Conservation (phyloP, 306 rosid genomes). For the Citrullus mucosospermus region DNA sequence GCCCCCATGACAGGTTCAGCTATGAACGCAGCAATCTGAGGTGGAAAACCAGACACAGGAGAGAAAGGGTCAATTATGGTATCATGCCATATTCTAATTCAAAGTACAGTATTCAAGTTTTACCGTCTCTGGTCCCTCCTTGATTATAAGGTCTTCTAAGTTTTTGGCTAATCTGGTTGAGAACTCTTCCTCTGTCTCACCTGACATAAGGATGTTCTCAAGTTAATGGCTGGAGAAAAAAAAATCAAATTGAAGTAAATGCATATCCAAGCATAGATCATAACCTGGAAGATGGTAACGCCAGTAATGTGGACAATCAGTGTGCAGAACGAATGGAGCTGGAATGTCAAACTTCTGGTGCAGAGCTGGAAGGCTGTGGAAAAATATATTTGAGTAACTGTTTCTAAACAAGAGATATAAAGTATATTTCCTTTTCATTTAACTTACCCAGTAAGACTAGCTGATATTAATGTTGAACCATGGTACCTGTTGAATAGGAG, state of each 20-base stretch:
- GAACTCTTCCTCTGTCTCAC: slow-evolving; percentile 93
- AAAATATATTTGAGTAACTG: slow-evolving; percentile 15
- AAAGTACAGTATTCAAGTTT: neutral
- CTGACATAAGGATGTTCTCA: slow-evolving; percentile 28
- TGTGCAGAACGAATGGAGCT: slow-evolving; percentile 83
- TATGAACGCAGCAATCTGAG: slow-evolving; percentile 93
- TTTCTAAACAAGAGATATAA: neutral
- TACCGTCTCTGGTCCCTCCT: slow-evolving; percentile 99
- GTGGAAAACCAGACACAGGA: neutral
- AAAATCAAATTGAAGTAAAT: neutral
- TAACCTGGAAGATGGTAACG: slow-evolving; percentile 94
- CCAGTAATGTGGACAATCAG: slow-evolving; percentile 97
- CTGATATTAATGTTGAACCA: slow-evolving; percentile 82
- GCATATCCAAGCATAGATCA: neutral
- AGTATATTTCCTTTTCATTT: neutral
- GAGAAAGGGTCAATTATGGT: neutral
- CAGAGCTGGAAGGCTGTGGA: slow-evolving; percentile 69
- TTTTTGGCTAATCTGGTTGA: slow-evolving; percentile 83
- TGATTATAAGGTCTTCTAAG: slow-evolving; percentile 70
- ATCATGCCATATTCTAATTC: slow-evolving; percentile 11
- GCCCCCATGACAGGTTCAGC: slow-evolving; percentile 99
- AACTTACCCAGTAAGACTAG: slow-evolving; percentile 89
- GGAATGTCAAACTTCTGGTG: slow-evolving; percentile 93
- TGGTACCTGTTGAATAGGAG: slow-evolving; percentile 56
- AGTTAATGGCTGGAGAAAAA: slow-evolving; percentile 1